Percentiles rank a stretch among this genome's conserved stretches.
Evolutionary conservation across 164 flowering plant genomes (phyloP).

Genomic region (Macadamia integrifolia): DNA sequence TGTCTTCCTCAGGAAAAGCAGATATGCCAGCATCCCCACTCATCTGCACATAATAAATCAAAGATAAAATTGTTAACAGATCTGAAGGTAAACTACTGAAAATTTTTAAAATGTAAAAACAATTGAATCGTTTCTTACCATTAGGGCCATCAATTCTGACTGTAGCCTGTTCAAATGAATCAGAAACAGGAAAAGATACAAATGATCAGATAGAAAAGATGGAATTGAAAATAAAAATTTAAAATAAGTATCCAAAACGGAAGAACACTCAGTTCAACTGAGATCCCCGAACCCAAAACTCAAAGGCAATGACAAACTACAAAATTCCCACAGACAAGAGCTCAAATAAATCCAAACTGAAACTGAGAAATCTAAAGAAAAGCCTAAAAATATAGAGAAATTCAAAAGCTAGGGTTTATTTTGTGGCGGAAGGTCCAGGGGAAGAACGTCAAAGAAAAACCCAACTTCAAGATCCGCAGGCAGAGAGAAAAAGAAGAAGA

Average conservation of each 20-base stretch:
- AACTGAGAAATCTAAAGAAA: neutral
- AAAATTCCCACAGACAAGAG: too few species aligned
- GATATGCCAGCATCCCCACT: constrained; percentile 80
- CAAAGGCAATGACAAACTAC: neutral
- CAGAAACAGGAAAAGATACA: neutral
- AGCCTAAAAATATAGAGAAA: neutral
- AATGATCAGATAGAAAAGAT: neutral
- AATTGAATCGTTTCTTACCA: constrained; percentile 17
- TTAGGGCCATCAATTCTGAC: constrained; percentile 27
- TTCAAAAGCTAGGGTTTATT: too few species aligned
- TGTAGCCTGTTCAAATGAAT: constrained; percentile 20
- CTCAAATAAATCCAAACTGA: too few species aligned
- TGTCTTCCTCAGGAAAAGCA: constrained; percentile 93
- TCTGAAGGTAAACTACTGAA: neutral
- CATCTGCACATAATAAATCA: constrained; percentile 41
- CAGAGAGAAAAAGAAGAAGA: neutral
- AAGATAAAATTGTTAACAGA: neutral
- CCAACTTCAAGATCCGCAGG: neutral
- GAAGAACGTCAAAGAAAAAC: too few species aligned
- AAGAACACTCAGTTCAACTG: neutral
- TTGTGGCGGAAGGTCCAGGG: too few species aligned
- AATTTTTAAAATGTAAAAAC: neutral
- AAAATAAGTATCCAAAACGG: neutral
- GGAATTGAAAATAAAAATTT: neutral
- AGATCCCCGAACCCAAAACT: neutral